Evolutionary conservation across 805 yeast genomes (phyloP).

Genomic region (Monosporozyma aerobia): DNA sequence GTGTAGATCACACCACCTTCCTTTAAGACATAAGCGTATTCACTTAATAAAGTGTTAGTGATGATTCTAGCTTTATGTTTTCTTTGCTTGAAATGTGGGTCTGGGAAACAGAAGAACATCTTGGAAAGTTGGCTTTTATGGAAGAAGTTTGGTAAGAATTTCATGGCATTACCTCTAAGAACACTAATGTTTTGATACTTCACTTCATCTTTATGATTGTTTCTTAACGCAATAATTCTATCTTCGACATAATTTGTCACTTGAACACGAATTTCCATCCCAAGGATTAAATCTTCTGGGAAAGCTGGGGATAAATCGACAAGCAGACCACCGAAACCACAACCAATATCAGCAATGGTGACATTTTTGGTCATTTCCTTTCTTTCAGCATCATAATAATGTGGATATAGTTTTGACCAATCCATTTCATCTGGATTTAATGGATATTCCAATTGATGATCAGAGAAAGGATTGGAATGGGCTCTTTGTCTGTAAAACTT

Average conservation of each 20-base stretch:
- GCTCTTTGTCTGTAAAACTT: slow-evolving; percentile 93
- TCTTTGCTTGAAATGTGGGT: slow-evolving; percentile 95
- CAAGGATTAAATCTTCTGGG: slow-evolving; percentile 67
- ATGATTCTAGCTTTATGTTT: slow-evolving; percentile 96
- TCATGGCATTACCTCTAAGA: slow-evolving; percentile 93
- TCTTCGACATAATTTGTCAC: slow-evolving; percentile 97
- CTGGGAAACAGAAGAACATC: slow-evolving; percentile 98
- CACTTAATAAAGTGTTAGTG: slow-evolving; percentile 79
- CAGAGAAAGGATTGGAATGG: slow-evolving; percentile 95
- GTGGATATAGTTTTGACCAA: slow-evolving; percentile 74
- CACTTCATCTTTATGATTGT: slow-evolving; percentile 22
- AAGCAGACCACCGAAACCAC: slow-evolving; percentile 93
- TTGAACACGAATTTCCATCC: slow-evolving; percentile 97
- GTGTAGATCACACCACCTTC: slow-evolving; percentile 89
- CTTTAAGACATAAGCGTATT: slow-evolving; percentile 81
- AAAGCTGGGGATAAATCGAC: slow-evolving; percentile 70
- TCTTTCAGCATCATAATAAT: slow-evolving; percentile 36
- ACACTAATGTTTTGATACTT: slow-evolving; percentile 78
- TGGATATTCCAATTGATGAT: slow-evolving; percentile 88
- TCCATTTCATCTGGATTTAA: slow-evolving; percentile 72
- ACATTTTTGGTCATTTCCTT: slow-evolving; percentile 44
- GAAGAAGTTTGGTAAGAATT: slow-evolving; percentile 91
- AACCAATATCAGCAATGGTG: slow-evolving; percentile 91
- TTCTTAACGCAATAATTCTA: slow-evolving; percentile 80
- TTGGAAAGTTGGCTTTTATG: slow-evolving; percentile 71